Evolutionary conservation across 2,329 filamentous ascomycete species (phyloP).

Genomic region (Trichocomaceae sp.): DNA sequence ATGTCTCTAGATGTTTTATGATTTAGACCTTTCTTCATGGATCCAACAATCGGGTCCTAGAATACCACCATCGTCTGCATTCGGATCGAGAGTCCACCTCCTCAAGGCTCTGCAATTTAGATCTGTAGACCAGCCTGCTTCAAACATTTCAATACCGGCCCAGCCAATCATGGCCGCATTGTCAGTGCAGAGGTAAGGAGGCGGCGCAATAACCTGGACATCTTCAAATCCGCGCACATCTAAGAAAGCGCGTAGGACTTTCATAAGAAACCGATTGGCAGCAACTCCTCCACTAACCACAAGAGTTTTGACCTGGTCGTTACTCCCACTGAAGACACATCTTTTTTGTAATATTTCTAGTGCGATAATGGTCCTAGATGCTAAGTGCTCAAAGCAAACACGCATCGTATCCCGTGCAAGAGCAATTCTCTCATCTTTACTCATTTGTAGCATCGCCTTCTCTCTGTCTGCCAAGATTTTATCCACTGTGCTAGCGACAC

Average conservation of each 20-base stretch:
- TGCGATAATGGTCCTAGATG: conserved; percentile 64
- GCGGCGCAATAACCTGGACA: conserved; percentile 66
- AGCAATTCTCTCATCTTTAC: conserved; percentile 55
- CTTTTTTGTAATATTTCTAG: conserved; percentile 43
- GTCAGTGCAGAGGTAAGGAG: conserved; percentile 73
- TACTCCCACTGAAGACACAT: not conserved
- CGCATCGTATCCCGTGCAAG: conserved; percentile 71
- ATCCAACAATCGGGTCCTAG: conserved; percentile 54
- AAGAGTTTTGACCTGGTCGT: conserved; percentile 49
- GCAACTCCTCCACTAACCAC: conserved; percentile 90
- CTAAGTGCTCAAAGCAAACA: conserved; percentile 80
- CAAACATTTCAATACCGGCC: conserved; percentile 87
- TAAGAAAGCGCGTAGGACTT: conserved; percentile 57
- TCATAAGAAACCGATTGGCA: conserved; percentile 70
- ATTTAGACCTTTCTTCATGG: conserved; percentile 20
- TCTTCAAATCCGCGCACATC: conserved; percentile 58
- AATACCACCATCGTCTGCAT: conserved; percentile 58
- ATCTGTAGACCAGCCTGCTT: conserved; percentile 63
- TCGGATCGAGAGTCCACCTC: conserved; percentile 68
- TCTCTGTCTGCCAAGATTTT: conserved; percentile 44
- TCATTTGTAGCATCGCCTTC: conserved; percentile 33
- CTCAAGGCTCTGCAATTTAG: conserved; percentile 54
- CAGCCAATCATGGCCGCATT: conserved; percentile 98
- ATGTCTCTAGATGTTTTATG: not conserved
- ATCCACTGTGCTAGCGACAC: conserved; percentile 60